Evolutionary conservation across 2,329 filamentous ascomycete species (phyloP).

Genomic region (Ophiocordyceps unilateralis): DNA sequence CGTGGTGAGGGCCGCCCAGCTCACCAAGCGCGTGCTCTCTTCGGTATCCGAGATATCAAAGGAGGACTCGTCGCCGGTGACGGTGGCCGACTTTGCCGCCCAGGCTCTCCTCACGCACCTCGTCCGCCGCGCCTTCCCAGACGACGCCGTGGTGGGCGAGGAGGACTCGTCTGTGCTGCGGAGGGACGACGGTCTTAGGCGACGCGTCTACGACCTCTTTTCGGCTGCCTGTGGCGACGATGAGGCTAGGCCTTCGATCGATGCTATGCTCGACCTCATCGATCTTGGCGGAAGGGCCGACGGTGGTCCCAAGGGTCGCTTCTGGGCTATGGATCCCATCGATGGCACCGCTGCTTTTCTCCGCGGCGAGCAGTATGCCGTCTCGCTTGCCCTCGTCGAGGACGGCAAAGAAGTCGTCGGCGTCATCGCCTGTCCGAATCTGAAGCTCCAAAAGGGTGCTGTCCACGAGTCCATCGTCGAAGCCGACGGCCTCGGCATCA

Average conservation of each 20-base stretch:
- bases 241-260: slow-evolving; percentile 18
- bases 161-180: slow-evolving; percentile 38
- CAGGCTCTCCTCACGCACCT: slow-evolving; percentile 44
- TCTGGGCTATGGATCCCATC: slow-evolving; percentile 48
- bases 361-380: slow-evolving; percentile 42
- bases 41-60: slow-evolving; percentile 35
- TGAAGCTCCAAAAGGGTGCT: slow-evolving; percentile 18
- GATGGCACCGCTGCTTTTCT: slow-evolving; percentile 48
- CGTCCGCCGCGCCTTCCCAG: slow-evolving; percentile 33
- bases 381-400: slow-evolving; percentile 40
- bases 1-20: slow-evolving; percentile 35
- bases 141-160: slow-evolving; percentile 43
- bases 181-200: slow-evolving; percentile 25
- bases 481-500: slow-evolving; percentile 14
- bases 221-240: slow-evolving; percentile 7
- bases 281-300: slow-evolving; percentile 33
- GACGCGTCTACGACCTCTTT: slow-evolving; percentile 39
- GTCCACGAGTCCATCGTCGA: slow-evolving; percentile 16
- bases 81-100: slow-evolving; percentile 45
- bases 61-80: slow-evolving; percentile 41
- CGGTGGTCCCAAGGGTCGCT: slow-evolving; percentile 18
- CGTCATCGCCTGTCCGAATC: slow-evolving; percentile 45
- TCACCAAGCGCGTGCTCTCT: slow-evolving; percentile 31
- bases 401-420: slow-evolving; percentile 38
- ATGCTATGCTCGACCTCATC: slow-evolving; percentile 44